Evolutionary conservation across 257 asterid genomes (phyloP), one percentile per base, ranked within the genome.

Genomic region (Paulownia fortunei): DNA sequence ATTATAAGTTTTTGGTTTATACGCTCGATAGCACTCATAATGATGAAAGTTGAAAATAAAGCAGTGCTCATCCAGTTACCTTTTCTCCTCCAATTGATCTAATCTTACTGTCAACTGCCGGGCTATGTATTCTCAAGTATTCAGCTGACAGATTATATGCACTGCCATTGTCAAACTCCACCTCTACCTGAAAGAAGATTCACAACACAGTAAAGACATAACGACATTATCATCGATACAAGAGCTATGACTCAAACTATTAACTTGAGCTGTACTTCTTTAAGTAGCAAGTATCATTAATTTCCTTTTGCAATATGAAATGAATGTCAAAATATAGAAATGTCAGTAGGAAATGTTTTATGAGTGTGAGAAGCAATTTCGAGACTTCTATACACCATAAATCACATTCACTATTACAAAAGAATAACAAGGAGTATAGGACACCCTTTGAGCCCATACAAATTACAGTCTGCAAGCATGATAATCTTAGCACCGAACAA

Each of bases 21-120:
- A 21, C 8, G 61, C 65, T 39, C 16, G 5, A 36, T n/a, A 44
- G 60, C 52, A 41, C 12, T 26, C 41, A 8, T 72, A 51, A 65
- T 51, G 5, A 34, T 21, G 68, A 42, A 44, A 13, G 51, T 64
- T 73, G 73, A 71, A 21, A 59, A 55, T 15, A 44, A 49, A 26
- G 34, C 36, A 46, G 34, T 27, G 46, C 42, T 21, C 8, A 36
- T 41, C 19, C 13, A 34, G 36, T 49, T 83, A 94, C 96, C 99
- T 91, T 92, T 85, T 90, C 94, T 63, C 92, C 98, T 64, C 88
- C 89, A 44, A 91, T 86, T 21, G 92, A 86, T 84, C 94, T 85
- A 66, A 91, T 87, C 78, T 90, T 92, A 84, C 96, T 89, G 83
- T 91, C 95, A 36, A 85, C 99, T 34, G 98, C 96, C 1, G 96